These are phyloP conservation scores for Meira miltonrushii DNA, from an alignment of 1,284 basidiomycete genomes.

Conservation along the genomic window DNA sequence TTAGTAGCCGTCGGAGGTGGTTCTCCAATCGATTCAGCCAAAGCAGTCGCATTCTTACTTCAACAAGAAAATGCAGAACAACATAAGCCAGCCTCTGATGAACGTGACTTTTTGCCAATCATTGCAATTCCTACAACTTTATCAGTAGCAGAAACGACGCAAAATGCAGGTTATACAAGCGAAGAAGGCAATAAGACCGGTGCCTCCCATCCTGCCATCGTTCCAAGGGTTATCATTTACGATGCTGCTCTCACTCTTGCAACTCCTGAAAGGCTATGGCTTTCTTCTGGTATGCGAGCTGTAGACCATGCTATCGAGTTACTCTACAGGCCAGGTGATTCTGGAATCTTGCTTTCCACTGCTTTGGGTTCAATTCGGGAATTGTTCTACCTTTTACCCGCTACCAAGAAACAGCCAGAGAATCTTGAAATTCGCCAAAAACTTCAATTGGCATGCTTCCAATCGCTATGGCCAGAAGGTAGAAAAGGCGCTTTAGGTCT, in stretches of 20 bases:
- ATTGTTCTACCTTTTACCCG: slow-evolving; percentile 68
- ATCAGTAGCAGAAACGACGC: slow-evolving; percentile 65
- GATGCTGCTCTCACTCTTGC: slow-evolving; percentile 69
- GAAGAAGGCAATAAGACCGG: slow-evolving; percentile 66
- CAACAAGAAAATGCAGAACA: slow-evolving; percentile 16
- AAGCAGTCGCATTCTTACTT: slow-evolving; percentile 28
- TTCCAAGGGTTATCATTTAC: slow-evolving; percentile 61
- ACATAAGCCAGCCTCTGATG: slow-evolving; percentile 40
- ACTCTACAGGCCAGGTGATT: slow-evolving; percentile 63
- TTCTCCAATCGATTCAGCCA: slow-evolving; percentile 69
- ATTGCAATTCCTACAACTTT: slow-evolving; percentile 75
- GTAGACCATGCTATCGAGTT: slow-evolving; percentile 73
- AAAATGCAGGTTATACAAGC: slow-evolving; percentile 69
- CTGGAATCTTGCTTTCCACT: slow-evolving; percentile 58
- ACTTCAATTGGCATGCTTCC: slow-evolving; percentile 70
- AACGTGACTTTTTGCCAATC: slow-evolving; percentile 55
- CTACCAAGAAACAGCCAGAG: slow-evolving; percentile 61
- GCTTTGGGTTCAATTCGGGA: slow-evolving; percentile 58
- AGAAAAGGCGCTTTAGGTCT: slow-evolving; percentile 63
- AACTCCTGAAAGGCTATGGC: slow-evolving; percentile 72
- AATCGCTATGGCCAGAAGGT: slow-evolving; percentile 64
- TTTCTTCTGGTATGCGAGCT: slow-evolving; percentile 61
- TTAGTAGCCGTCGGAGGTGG: slow-evolving; percentile 66
- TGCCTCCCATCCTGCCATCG: slow-evolving; percentile 55
- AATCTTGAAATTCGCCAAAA: slow-evolving; percentile 64